Base-by-base conservation (phyloP, 441 rosid genomes). In the Euphorbia corollata region DNA sequence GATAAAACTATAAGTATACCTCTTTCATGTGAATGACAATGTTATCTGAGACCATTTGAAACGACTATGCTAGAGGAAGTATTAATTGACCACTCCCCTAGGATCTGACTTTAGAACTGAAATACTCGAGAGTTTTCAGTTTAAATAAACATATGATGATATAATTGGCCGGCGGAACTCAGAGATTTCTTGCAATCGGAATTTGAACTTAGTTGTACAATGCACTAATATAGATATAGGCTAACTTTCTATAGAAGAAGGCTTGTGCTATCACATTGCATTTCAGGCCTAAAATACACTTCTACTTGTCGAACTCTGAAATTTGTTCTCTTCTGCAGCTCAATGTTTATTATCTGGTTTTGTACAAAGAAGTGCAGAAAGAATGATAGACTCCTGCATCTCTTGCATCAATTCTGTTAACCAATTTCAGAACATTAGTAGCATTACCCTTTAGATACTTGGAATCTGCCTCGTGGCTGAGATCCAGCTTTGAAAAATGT, bases 401-500 rank as follows among this genome's bases (percentile, higher is more conserved):
- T 19, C 87, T 83, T 15, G 77, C 73, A 67, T 84, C 84, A 59
- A 62, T 71, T 74, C 89, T 84, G 65, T 68, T 68, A 19, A 84
- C 67, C 81, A 82, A 45, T 63, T 74, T 86, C 71, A 88, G 67
- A 57, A 86, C 75, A 32, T 57, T 34, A 8, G 77, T 16, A 63
- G 72, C 66, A 20, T 67, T 71, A 24, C 75, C 81, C 20, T 71
- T 58, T 22, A 80, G 61, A 73, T 83, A 84, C 56, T 65, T 69
- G n/a, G 76, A 34, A 69, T 63, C 83, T 72, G 55, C 53, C 56
- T 86, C 53, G 51, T 74, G 81, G 82, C 89, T 78, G 59, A 84
- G 75, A 73, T 83, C 89, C 58, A 88, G 81, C 78, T 45, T 70
- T 19, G 89, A 84, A 70, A 88, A 77, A 68, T 68, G 78, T 6